A percentile compares a stretch with the other conserved stretches of the same genome.
Conservation (phyloP, 2,329 filamentous ascomycete genomes). For the Whalleya microplaca region DNA sequence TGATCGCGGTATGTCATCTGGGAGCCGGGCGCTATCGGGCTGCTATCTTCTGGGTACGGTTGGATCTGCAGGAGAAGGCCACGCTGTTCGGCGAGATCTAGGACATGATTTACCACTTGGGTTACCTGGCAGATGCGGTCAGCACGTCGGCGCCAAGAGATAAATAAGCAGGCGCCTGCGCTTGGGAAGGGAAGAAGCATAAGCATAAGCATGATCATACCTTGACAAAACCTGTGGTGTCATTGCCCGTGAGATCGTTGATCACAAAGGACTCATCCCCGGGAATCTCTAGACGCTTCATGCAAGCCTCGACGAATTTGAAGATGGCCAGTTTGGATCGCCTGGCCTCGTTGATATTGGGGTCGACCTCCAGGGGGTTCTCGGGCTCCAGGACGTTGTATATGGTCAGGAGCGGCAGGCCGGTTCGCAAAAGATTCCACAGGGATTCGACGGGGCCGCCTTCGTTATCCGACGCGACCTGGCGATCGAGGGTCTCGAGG, state of each 20-base stretch:
- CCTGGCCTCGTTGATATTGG: slow-evolving; percentile 68
- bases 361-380: slow-evolving; percentile 69
- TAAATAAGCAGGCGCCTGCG: slow-evolving; percentile 1
- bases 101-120: slow-evolving; percentile 87
- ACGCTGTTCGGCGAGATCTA: slow-evolving; percentile 81
- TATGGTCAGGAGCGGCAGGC: slow-evolving; percentile 82
- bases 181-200: slow-evolving; percentile 2
- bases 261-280: slow-evolving; percentile 88
- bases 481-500: slow-evolving; percentile 70
- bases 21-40: slow-evolving; percentile 58
- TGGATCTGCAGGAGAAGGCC: slow-evolving; percentile 70
- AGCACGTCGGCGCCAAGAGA: slow-evolving; percentile 7
- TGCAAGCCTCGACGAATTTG: slow-evolving; percentile 88
- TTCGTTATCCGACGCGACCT: slow-evolving; percentile 62
- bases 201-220: too few species aligned
- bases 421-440: slow-evolving; percentile 84
- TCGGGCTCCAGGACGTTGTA: slow-evolving; percentile 83
- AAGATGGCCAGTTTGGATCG: slow-evolving; percentile 86
- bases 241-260: slow-evolving; percentile 86
- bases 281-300: slow-evolving; percentile 79
- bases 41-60: slow-evolving; percentile 59
- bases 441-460: slow-evolving; percentile 86
- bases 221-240: slow-evolving; percentile 97
- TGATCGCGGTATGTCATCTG: slow-evolving; percentile 80
- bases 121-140: slow-evolving; percentile 63